phyloP scores from a whole-genome alignment of 225 moss, liverwort and hornwort species.

The Climacium dendroides region DNA sequence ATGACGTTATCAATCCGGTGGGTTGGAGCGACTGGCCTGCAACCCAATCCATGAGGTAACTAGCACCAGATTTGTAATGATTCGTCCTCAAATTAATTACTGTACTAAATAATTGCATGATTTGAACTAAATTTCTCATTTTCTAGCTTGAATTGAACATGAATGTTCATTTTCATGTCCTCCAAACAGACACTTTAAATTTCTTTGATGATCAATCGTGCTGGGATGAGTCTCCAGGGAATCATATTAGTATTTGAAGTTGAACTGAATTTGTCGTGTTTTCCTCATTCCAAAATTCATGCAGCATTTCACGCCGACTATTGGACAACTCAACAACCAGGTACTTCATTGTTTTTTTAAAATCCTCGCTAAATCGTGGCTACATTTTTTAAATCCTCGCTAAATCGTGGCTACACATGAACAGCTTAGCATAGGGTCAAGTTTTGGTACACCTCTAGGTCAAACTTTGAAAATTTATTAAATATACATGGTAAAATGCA shows the following conservation, averaged over 20 bases:
- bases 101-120: too few species aligned
- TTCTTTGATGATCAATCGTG: not conserved
- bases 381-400: not conserved
- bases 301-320: constrained; percentile 10
- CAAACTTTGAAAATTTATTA: not conserved
- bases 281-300: not conserved
- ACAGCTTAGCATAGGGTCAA: not conserved
- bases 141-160: not conserved
- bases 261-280: not conserved
- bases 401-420: not conserved
- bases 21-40: constrained; percentile 43
- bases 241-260: not conserved
- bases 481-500: not conserved
- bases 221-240: not conserved
- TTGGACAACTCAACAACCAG: constrained; percentile 2
- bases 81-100: not conserved
- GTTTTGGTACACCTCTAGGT: not conserved
- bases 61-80: not conserved
- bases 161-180: not conserved
- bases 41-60: not conserved
- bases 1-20: constrained; percentile 19
- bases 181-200: not conserved
- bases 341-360: not conserved
- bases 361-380: not conserved
- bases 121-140: not conserved